These are phyloP conservation scores for Dactylella cylindrospora DNA, from an alignment of 2,329 filamentous ascomycete species.

Conservation along the genomic window DNA sequence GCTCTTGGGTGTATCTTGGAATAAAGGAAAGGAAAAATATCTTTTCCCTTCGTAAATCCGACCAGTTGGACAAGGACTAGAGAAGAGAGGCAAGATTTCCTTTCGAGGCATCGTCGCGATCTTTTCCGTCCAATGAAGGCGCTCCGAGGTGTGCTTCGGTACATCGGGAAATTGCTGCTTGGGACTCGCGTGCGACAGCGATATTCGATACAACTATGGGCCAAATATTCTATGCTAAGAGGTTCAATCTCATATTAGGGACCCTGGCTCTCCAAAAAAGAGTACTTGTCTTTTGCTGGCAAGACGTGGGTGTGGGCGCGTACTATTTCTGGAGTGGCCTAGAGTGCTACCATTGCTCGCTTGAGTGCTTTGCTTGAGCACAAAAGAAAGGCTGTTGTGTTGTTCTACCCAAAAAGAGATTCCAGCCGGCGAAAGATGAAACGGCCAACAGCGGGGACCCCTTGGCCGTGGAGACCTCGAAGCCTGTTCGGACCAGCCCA, in stretches of 20 bases:
- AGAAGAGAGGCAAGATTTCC: neutral
- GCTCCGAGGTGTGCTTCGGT: neutral
- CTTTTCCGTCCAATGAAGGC: conserved; percentile 32
- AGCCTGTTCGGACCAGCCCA: conserved; percentile 13
- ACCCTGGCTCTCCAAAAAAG: neutral
- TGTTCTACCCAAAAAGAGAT: conserved; percentile 1
- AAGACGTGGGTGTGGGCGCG: conserved; percentile 38
- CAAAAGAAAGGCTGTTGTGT: conserved; percentile 16
- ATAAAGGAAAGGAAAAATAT: neutral
- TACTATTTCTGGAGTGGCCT: conserved; percentile 44
- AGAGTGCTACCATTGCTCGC: too few species aligned
- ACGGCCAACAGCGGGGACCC: conserved; percentile 5
- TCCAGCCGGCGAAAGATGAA: conserved; percentile 43
- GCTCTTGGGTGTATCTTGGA: conserved; percentile 35
- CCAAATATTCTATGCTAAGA: conserved; percentile 8
- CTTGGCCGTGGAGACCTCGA: neutral
- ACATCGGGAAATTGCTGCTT: conserved; percentile 28
- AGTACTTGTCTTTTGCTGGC: neutral
- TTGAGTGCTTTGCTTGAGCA: too few species aligned
- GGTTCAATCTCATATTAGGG: too few species aligned
- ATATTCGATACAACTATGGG: neutral
- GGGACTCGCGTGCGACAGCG: conserved; percentile 6
- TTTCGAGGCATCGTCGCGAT: neutral
- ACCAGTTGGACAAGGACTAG: conserved; percentile 1
- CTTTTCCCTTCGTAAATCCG: too few species aligned